Evolutionary conservation across 768 basidiomycete genomes (phyloP), one percentile per base, ranked within the genome.

Genomic region (Ramaria rubella): DNA sequence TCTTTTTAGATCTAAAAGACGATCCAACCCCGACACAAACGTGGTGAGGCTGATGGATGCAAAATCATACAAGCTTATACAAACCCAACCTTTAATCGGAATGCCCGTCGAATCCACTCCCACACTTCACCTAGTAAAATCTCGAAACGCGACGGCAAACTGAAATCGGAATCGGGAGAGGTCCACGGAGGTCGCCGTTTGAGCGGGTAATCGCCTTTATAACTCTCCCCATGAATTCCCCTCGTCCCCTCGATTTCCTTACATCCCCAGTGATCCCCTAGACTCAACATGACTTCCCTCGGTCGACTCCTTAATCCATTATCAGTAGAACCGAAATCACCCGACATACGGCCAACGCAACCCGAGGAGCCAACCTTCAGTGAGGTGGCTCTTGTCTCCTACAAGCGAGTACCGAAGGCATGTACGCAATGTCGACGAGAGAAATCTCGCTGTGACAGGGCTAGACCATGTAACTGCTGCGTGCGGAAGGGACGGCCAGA

Each of bases 371-470:
- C 36, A 38, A 11, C 36, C 11, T 11, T 38, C 11, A 38, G 11
- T n/a, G 11, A 11, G 11, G 36, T 38, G 12, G 46, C 46, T 21
- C 27, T n/a, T 27, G 31, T 24, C 49, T 24, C 49, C 29, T 31
- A 51, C 29, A 24, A 51, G 14, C 27, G 34, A 17, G 49, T 38
- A 12, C 24, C 24, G 21, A 24, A 24, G 3, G 49, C 49, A 14
- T 51, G 49, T 31, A 31, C 49, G 12, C 12, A 51, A 11, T 51
- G 49, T 24, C 49, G 82, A 63, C 79, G 78, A 59, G 82, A 83
- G 64, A 83, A 83, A 67, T 76, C 80, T 58, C 77, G 81, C 58
- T 83, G 82, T 67, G 79, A 82, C 64, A 77, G 79, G 23, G 67
- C 69, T 59, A 3, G 54, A 34, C 54, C 54, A 17, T 56, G 54